Base-by-base conservation (phyloP, 2,329 filamentous ascomycete genomes). In the Hymenoscyphus fraxineus region DNA sequence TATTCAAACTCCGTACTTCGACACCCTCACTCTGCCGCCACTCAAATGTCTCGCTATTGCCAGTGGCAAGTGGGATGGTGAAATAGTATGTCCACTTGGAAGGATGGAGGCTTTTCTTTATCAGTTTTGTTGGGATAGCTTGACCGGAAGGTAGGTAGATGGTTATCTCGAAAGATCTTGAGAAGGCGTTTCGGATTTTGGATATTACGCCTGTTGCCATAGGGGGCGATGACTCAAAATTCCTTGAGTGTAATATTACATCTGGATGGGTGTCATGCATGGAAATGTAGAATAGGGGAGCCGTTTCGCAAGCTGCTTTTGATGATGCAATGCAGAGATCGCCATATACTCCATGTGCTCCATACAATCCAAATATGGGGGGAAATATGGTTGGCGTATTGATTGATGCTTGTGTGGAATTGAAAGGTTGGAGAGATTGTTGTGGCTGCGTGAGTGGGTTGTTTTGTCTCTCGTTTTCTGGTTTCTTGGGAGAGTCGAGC, bases 11-110 rank as follows among this genome's bases (percentile, higher is more conserved):
- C 12, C 27, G 41, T 1, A 72, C 65, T 51, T 71, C 69, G 0
- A 38, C n/a, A 1, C 67, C 67, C 6, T 58, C 58, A 54, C 62
- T 68, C 1, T 22, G 39, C 31, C 68, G 69, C 70, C 70, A 72
- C 7, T 67, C 63, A 41, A 72, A 72, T 6, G 6, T 35, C 22
- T 69, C 65, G 3, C 15, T 19, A 9, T 51, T 10, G 27, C 58
- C 63, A 13, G 57, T 38, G 54, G 61, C 60, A 4, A 61, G 15
- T 39, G 41, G 59, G 15, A 55, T 32, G 4, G 40, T 35, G 32
- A 44, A 39, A 3, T 38, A 51, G 15, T 39, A n/a, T 3, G 56
- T 19, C 27, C 27, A 27, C 27, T 27, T 27, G 27, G 3, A 27
- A 27, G 27, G 27, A 27, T 27, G 2, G 0, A 3, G 35, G 32